Evolutionary conservation across 2,329 filamentous ascomycete species (phyloP).

Genomic region (Macroventuria anomochaeta): DNA sequence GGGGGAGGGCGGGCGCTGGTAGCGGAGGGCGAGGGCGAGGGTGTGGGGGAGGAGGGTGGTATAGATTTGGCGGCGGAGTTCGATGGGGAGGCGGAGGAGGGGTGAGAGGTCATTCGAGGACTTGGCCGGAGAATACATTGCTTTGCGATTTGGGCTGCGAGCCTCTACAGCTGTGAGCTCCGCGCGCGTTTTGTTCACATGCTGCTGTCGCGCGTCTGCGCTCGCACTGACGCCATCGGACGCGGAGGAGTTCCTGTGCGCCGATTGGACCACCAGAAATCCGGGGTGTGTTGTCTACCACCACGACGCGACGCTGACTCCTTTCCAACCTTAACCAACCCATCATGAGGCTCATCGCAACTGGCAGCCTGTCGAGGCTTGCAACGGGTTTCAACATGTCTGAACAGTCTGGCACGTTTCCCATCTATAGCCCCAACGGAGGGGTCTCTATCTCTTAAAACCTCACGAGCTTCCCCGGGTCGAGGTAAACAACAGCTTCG

Average conservation of each 20-base stretch:
- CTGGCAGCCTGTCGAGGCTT: slow-evolving; percentile 37
- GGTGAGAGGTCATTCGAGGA: slow-evolving; percentile 27
- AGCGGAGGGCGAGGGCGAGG: slow-evolving; percentile 30
- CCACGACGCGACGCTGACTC: slow-evolving; percentile 30
- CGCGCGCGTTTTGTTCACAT: background rate
- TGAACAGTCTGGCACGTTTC: slow-evolving; percentile 35
- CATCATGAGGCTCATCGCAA: slow-evolving; percentile 37
- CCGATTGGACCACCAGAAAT: slow-evolving; percentile 27
- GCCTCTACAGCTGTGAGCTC: background rate
- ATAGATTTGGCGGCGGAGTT: slow-evolving; percentile 55
- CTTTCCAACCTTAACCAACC: slow-evolving; percentile 20
- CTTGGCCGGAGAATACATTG: slow-evolving; percentile 21
- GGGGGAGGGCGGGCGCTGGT: slow-evolving; percentile 23
- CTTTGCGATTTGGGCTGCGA: background rate
- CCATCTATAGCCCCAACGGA: slow-evolving; percentile 60
- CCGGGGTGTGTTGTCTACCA: slow-evolving; percentile 19
- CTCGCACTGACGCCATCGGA: slow-evolving; percentile 23
- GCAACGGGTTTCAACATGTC: slow-evolving; percentile 26
- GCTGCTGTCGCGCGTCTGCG: background rate
- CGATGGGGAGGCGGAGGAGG: slow-evolving; percentile 51
- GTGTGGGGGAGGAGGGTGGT: slow-evolving; percentile 52
- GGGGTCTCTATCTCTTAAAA: slow-evolving; percentile 58
- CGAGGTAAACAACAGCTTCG: slow-evolving; percentile 36
- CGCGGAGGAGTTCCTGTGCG: slow-evolving; percentile 6
- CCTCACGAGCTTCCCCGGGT: slow-evolving; percentile 32